Conservation (phyloP, 306 rosid species). For the Ammopiptanthus mongolicus region DNA sequence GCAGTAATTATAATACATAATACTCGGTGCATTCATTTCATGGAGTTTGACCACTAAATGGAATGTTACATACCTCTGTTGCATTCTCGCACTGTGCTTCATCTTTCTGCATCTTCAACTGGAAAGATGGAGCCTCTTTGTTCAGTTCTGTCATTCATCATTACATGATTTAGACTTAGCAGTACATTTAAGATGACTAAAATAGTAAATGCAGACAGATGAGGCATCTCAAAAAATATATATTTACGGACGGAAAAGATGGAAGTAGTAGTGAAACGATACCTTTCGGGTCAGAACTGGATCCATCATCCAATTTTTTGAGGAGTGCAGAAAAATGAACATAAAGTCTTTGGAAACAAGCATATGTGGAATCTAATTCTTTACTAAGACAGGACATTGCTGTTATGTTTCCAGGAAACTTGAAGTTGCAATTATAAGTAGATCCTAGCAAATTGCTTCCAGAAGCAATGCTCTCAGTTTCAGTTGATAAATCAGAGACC, state of each 20-base stretch:
- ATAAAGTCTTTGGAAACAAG: conserved; percentile 42
- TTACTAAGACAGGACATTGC: conserved; percentile 37
- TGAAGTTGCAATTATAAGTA: conserved; percentile 9
- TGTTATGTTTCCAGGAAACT: conserved; percentile 24
- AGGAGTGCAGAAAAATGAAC: conserved; percentile 39
- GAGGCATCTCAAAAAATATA: not conserved
- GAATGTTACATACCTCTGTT: conserved; percentile 42
- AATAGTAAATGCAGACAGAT: not conserved
- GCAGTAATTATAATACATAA: not conserved
- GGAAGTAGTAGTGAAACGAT: conserved; percentile 24
- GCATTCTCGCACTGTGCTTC: conserved; percentile 28
- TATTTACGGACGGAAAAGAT: conserved; percentile 3
- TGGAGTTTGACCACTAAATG: not conserved
- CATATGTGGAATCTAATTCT: conserved; percentile 46
- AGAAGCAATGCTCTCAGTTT: conserved; percentile 39
- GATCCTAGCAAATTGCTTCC: conserved; percentile 23
- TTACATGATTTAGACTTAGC: conserved; percentile 21
- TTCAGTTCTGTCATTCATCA: conserved; percentile 50
- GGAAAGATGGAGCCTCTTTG: conserved; percentile 31
- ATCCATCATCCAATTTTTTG: conserved; percentile 25
- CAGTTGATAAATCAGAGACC: conserved; percentile 50
- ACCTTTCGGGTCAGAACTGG: conserved; percentile 45
- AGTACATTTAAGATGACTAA: conserved; percentile 10
- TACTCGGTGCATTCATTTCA: not conserved
- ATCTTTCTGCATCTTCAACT: conserved; percentile 29